These are phyloP conservation scores for Dendrobium catenatum DNA, from an alignment of 106 monocot species.

Conservation along the genomic window DNA sequence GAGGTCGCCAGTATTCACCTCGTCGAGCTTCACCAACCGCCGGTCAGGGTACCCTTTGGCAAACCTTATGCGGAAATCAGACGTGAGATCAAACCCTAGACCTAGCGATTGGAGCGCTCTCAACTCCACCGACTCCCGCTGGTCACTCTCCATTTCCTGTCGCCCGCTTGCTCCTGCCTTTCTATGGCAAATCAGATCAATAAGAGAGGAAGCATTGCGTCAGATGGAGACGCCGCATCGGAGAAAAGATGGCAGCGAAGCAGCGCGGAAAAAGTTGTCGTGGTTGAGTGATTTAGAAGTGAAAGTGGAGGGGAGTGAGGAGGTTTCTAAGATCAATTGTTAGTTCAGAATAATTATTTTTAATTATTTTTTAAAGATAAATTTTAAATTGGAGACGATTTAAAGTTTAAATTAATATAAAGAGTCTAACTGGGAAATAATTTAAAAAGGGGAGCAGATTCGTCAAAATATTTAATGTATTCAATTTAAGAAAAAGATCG, in stretches of 20 bases:
- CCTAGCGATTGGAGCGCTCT: conserved; percentile 65
- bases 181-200: neutral
- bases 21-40: conserved; percentile 61
- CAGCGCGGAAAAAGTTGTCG: neutral
- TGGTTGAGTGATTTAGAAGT: too few species aligned
- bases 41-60: conserved; percentile 37
- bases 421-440: too few species aligned
- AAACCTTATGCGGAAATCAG: conserved; percentile 64
- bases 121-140: conserved; percentile 27
- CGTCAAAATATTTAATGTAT: too few species aligned
- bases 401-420: too few species aligned
- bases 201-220: neutral
- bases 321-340: too few species aligned
- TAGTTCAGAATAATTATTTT: too few species aligned
- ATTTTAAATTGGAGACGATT: too few species aligned
- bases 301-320: too few species aligned
- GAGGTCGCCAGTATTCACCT: conserved; percentile 36
- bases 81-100: conserved; percentile 71
- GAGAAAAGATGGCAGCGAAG: neutral
- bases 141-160: conserved; percentile 17
- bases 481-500: too few species aligned
- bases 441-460: too few species aligned
- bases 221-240: neutral
- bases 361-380: too few species aligned
- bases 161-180: neutral